A percentile compares a stretch with the other conserved stretches of the same genome.
Conservation (phyloP, 129 eudicot species). For the Escallonia herrerae region DNA sequence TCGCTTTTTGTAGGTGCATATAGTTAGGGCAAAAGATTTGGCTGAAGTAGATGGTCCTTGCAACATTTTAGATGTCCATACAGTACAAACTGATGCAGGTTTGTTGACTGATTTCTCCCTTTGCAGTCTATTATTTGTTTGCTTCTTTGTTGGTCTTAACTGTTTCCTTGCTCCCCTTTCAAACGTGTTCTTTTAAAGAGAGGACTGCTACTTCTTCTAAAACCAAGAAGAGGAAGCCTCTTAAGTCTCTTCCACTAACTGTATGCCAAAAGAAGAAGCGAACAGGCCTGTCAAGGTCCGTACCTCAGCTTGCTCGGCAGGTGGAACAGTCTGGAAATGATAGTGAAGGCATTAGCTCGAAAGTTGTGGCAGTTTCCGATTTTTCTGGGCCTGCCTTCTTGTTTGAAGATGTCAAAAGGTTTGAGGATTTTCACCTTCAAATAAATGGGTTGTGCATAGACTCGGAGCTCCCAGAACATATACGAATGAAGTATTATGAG, state of each 20-base stretch:
- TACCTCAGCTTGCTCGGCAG: slow-evolving; percentile 7
- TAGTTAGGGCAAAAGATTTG: slow-evolving; percentile 45
- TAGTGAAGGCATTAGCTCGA: slow-evolving; percentile 38
- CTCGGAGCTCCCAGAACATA: slow-evolving; percentile 46
- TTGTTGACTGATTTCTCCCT: slow-evolving; percentile 2
- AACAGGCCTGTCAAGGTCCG: slow-evolving; percentile 13
- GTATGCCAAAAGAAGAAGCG: slow-evolving; percentile 32
- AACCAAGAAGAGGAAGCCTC: slow-evolving; percentile 35
- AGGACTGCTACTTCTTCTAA: slow-evolving; percentile 12
- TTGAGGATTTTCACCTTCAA: slow-evolving; percentile 50
- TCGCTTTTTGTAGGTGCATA: slow-evolving; percentile 37
- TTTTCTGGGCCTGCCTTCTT: slow-evolving; percentile 15
- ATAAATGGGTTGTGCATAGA: slow-evolving; percentile 54
- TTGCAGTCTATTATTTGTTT: slow-evolving; percentile 7
- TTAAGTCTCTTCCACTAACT: slow-evolving; percentile 27
- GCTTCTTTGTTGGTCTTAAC: background rate
- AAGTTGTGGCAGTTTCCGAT: slow-evolving; percentile 33
- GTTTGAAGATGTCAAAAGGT: slow-evolving; percentile 36
- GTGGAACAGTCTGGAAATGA: slow-evolving; percentile 42
- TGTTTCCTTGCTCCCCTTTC: background rate
- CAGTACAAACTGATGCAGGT: slow-evolving; percentile 43
- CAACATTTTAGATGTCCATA: slow-evolving; percentile 30
- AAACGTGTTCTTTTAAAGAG: background rate
- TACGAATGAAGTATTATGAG: slow-evolving; percentile 39
- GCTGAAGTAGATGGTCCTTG: slow-evolving; percentile 58